phyloP scores from a whole-genome alignment of 495 filamentous ascomycete genomes.

The Monascus purpureus region DNA sequence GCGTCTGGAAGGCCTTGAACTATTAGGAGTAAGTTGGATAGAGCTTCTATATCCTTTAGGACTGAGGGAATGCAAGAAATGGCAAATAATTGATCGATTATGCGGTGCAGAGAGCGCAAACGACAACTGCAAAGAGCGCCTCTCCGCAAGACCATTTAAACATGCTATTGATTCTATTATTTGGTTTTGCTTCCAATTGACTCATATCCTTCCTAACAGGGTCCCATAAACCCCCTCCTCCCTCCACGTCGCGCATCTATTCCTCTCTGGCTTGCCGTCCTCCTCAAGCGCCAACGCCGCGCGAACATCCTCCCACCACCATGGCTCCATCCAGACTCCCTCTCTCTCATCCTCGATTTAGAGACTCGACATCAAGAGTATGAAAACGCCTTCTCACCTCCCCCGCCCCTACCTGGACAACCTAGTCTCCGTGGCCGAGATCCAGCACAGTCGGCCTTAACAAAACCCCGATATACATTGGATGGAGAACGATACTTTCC shows the following conservation, averaged over 20 bases:
- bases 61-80: no score
- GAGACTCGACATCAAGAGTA: constrained; percentile 53
- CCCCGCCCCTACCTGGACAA: constrained; percentile 46
- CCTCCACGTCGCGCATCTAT: constrained; percentile 71
- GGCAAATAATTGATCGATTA: no score
- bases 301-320: constrained; percentile 85
- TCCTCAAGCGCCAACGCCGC: constrained; percentile 87
- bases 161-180: no score
- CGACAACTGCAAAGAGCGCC: no score
- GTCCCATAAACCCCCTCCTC: constrained; percentile 55
- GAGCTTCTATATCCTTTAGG: no score
- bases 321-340: constrained; percentile 66
- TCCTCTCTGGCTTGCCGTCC: constrained; percentile 93
- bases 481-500: constrained; percentile 28
- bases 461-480: constrained; percentile 24
- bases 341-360: constrained; percentile 59
- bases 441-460: constrained; percentile 8
- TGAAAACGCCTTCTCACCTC: constrained; percentile 56
- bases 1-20: constrained; percentile 66
- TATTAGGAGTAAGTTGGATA: constrained; percentile 60
- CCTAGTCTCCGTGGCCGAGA: constrained; percentile 18
- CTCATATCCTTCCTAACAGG: constrained; percentile 50
- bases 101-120: no score
- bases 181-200: neutral
- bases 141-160: no score